Base-by-base conservation (phyloP, 768 basidiomycete genomes). In the Phanerodontia chrysosporium region DNA sequence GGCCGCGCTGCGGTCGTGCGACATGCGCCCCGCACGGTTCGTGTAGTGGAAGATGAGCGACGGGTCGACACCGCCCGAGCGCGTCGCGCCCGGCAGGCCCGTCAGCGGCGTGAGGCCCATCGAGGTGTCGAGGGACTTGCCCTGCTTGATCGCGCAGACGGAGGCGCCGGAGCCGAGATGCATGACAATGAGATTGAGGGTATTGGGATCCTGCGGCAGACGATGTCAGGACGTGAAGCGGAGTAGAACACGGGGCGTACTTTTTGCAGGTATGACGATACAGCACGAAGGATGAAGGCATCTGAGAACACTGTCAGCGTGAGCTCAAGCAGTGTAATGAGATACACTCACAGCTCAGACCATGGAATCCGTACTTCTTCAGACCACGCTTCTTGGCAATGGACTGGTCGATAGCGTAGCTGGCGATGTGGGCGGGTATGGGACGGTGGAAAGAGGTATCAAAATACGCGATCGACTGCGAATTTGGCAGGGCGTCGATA, bases 161-260 rank as follows among this genome's bases (percentile, higher is more conserved):
- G 88, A 92, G 0, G 93, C 94, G 14, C 95, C 95, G n/a, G 90
- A 91, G 4, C 94, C 94, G 57, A 96, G 83, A 70, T 96, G 95
- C 29, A 92, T 77, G 16, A 92, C 78, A 58, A 96, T 92, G 52
- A 95, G 78, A 69, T 87, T 92, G 48, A 87, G 74, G 10, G 82
- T 65, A 13, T 76, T 65, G 21, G 75, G 66, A 1, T 78, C 74
- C 76, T 83, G 58, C 1, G 28, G 52, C 29, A 16, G 44, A 46
- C 2, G 5, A 28, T 3, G n/a, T 39, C 14, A 53, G 32, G 2
- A 42, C 22, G 52, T 24, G 35, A 25, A n/a, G 36, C 21, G 35
- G 4, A 25, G 22, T 10, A 9, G 25, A 5, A 18, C 22, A 57
- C n/a, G 27, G 6, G 25, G 30, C 55, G 24, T 35, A 81, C 81